Evolutionary conservation across 805 yeast species (phyloP).

Genomic region (Kockiozyma suomiensis): DNA sequence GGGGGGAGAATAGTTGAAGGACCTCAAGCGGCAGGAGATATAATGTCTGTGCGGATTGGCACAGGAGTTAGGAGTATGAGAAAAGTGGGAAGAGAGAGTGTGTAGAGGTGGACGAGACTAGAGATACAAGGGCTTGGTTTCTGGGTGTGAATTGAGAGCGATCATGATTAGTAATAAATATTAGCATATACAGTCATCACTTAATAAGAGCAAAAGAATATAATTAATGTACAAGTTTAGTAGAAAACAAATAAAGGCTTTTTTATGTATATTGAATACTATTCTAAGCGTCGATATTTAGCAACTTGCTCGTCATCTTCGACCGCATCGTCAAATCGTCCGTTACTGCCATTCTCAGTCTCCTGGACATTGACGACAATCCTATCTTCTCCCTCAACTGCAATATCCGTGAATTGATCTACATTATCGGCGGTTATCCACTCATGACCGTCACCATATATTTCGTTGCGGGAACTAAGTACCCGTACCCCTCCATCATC

Average conservation of each 20-base stretch:
- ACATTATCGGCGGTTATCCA: slow-evolving; percentile 34
- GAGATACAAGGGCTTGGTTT: too few species aligned
- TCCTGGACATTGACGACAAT: not conserved
- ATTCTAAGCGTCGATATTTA: slow-evolving; percentile 13
- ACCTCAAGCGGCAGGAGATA: too few species aligned
- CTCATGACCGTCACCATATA: slow-evolving; percentile 16
- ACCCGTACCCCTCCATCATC: slow-evolving; percentile 5
- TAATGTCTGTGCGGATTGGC: too few species aligned
- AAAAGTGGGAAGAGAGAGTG: not conserved
- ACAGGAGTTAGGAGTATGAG: too few species aligned
- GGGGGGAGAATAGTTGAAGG: not conserved
- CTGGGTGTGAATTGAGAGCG: too few species aligned
- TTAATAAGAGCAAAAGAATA: too few species aligned
- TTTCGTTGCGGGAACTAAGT: slow-evolving; percentile 5
- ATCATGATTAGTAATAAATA: too few species aligned
- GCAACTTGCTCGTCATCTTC: slow-evolving; percentile 2
- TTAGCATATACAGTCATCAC: too few species aligned
- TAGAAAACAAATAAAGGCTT: too few species aligned
- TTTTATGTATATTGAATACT: too few species aligned
- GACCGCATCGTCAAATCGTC: slow-evolving; percentile 16
- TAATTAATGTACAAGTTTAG: too few species aligned
- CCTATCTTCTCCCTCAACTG: slow-evolving; percentile 22
- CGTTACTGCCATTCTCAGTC: not conserved
- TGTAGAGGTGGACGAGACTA: not conserved
- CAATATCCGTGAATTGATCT: slow-evolving; percentile 24